phyloP scores from a whole-genome alignment of 202 grass and related monocot genomes.

The Zoysia matrella region DNA sequence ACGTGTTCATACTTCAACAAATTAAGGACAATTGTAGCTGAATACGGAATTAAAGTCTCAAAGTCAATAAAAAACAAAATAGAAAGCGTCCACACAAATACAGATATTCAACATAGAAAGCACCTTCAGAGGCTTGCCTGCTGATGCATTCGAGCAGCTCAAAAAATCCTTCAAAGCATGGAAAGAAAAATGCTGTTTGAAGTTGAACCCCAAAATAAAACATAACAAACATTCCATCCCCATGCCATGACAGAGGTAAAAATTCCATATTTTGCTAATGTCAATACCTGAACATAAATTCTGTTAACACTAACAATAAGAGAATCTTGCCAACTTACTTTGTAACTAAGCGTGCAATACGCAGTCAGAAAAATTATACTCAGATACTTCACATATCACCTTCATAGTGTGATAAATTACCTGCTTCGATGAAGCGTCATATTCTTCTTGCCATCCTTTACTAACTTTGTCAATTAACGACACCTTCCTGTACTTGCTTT shows the following conservation, averaged over 20 bases:
- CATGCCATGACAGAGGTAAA: not conserved
- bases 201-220: not conserved
- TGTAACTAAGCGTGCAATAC: not conserved
- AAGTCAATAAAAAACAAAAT: slow-evolving; percentile 19
- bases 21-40: not conserved
- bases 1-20: slow-evolving; percentile 2
- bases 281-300: slow-evolving; percentile 7
- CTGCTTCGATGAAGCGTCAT: slow-evolving; percentile 89
- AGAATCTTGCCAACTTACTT: slow-evolving; percentile 4
- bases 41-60: slow-evolving; percentile 21
- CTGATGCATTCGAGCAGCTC: slow-evolving; percentile 4
- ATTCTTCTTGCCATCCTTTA: slow-evolving; percentile 91
- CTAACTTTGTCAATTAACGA: slow-evolving; percentile 81
- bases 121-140: slow-evolving; percentile 12
- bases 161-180: slow-evolving; percentile 4
- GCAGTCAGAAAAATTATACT: slow-evolving; percentile 1
- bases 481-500: slow-evolving; percentile 94
- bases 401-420: slow-evolving; percentile 46
- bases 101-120: slow-evolving; percentile 21
- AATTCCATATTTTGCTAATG: not conserved
- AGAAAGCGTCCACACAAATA: slow-evolving; percentile 17
- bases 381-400: not conserved
- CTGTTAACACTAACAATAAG: slow-evolving; percentile 9
- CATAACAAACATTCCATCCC: slow-evolving; percentile 31
- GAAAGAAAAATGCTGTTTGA: slow-evolving; percentile 10